Conservation (phyloP, 2,329 filamentous ascomycete genomes). For the Aspergillus spinulosporus region DNA sequence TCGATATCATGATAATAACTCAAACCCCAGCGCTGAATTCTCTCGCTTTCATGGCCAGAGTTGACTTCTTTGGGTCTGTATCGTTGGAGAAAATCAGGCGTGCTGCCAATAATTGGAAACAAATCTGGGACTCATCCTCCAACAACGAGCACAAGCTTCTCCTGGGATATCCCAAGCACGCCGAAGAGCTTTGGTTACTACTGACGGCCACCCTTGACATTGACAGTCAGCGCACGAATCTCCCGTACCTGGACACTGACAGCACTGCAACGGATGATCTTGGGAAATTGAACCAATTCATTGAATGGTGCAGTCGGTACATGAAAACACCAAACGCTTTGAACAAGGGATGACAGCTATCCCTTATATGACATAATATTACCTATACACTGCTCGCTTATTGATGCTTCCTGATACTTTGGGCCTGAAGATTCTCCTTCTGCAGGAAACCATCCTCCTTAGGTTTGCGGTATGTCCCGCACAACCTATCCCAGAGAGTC, state of each 20-base stretch:
- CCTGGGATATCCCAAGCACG: slow-evolving; percentile 35
- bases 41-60: slow-evolving; percentile 31
- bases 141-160: slow-evolving; percentile 27
- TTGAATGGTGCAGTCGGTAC: slow-evolving; percentile 23
- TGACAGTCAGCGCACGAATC: slow-evolving; percentile 15
- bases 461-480: slow-evolving; percentile 59
- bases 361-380: neutral
- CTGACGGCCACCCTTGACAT: slow-evolving; percentile 30
- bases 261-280: slow-evolving; percentile 32
- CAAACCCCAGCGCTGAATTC: slow-evolving; percentile 29
- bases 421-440: slow-evolving; percentile 3
- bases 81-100: slow-evolving; percentile 27
- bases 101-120: slow-evolving; percentile 32
- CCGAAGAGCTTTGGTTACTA: slow-evolving; percentile 35
- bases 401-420: neutral
- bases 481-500: slow-evolving; percentile 85
- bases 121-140: slow-evolving; percentile 27
- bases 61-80: slow-evolving; percentile 29
- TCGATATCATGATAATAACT: neutral
- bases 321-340: neutral
- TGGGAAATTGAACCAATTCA: slow-evolving; percentile 34
- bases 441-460: slow-evolving; percentile 14
- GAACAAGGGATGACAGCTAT: neutral
- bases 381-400: neutral
- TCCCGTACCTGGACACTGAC: slow-evolving; percentile 27